Evolutionary conservation across 148 eudicot species (phyloP).

Genomic region (Selenicereus undatus): DNA sequence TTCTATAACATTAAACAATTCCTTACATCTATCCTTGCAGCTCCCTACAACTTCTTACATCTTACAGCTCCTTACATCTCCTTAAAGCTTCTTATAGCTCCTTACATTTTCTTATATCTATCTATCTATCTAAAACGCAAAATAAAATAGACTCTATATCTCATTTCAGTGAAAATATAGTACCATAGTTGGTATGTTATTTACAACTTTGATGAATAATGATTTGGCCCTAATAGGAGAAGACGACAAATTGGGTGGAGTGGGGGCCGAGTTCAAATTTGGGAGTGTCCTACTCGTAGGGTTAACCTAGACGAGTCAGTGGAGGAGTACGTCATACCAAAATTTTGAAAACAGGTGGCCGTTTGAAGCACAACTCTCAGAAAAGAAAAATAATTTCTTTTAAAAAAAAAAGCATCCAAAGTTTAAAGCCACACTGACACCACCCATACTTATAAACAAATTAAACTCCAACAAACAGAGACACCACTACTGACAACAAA

Average conservation of each 20-base stretch:
- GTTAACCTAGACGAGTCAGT: not conserved
- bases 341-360: constrained; percentile 19
- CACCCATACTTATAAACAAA: not conserved
- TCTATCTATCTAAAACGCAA: too few species aligned
- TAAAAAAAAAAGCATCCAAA: not conserved
- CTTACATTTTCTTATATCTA: too few species aligned
- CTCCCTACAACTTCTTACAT: too few species aligned
- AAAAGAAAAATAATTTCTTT: too few species aligned
- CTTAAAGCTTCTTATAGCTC: too few species aligned
- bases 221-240: not conserved
- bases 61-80: too few species aligned
- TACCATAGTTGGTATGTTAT: too few species aligned
- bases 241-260: not conserved
- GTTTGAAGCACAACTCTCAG: constrained; percentile 9
- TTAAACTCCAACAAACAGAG: not conserved
- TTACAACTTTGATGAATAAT: too few species aligned
- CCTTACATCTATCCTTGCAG: too few species aligned
- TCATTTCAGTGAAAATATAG: too few species aligned
- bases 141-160: too few species aligned
- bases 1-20: too few species aligned
- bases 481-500: constrained; percentile 4
- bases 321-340: constrained; percentile 70
- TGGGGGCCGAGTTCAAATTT: not conserved
- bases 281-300: not conserved
- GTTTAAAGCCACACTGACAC: not conserved